Evolutionary conservation across 495 filamentous ascomycete species (phyloP).

Genomic region (Penicillium turbatum): DNA sequence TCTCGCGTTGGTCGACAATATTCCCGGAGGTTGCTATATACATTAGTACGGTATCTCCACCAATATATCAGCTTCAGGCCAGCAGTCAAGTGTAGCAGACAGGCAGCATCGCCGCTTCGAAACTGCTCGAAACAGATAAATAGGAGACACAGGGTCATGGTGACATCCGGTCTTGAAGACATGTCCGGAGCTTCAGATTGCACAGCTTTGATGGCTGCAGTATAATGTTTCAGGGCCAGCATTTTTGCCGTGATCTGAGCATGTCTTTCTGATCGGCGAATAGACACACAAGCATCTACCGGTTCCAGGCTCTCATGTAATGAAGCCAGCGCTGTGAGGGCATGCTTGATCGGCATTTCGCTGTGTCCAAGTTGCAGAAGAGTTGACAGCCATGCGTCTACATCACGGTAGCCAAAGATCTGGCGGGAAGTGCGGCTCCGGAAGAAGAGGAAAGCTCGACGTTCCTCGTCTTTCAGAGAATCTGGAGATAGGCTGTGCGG

Average conservation of each 20-base stretch:
- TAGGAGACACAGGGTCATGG: constrained; percentile 9
- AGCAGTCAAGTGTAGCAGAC: constrained; percentile 7
- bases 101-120: constrained; percentile 11
- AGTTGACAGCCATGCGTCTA: background rate
- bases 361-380: constrained; percentile 3
- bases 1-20: constrained; percentile 3
- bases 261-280: background rate
- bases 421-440: constrained; percentile 3
- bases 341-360: constrained; percentile 6
- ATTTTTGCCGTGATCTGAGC: constrained; percentile 2
- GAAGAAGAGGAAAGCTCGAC: constrained; percentile 6
- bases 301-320: constrained; percentile 12
- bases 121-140: constrained; percentile 19
- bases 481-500: background rate
- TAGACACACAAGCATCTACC: background rate
- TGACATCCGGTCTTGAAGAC: constrained; percentile 1
- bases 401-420: constrained; percentile 10
- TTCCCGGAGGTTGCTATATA: background rate
- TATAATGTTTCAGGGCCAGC: constrained; percentile 8
- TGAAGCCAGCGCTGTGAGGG: constrained; percentile 12
- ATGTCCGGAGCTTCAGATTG: background rate
- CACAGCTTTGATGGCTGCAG: background rate
- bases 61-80: constrained; percentile 6
- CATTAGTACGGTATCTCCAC: constrained; percentile 1
- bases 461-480: constrained; percentile 3